These are phyloP conservation scores for Nitzschia palea DNA, from an alignment of 108 stramenopile species.

Conservation along the genomic window DNA sequence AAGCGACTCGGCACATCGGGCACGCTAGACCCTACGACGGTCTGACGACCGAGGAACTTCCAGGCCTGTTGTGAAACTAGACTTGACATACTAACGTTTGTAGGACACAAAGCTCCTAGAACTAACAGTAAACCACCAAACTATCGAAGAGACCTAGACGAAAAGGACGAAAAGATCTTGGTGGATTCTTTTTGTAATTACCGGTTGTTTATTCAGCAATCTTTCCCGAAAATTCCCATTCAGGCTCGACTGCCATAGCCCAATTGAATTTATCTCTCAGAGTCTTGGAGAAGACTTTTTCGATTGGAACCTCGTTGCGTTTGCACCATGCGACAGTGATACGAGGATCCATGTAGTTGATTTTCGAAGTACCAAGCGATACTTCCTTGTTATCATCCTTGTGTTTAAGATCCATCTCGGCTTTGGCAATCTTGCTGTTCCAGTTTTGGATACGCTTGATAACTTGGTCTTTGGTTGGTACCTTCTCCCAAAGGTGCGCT, in stretches of 20 bases:
- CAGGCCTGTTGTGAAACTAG: too few species aligned
- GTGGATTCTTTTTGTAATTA: too few species aligned
- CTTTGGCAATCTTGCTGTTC: conserved; percentile 87
- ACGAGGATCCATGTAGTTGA: conserved; percentile 99
- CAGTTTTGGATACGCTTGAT: conserved; percentile 77
- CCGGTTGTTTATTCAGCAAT: conserved; percentile 53
- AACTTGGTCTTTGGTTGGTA: conserved; percentile 85
- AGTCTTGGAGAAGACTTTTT: conserved; percentile 95
- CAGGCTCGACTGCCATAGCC: conserved; percentile 97
- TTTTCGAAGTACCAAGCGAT: conserved; percentile 91
- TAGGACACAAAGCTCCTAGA: too few species aligned
- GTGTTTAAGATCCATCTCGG: conserved; percentile 94
- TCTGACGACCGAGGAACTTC: too few species aligned
- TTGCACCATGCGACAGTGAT: conserved; percentile 99
- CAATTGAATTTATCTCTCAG: conserved; percentile 98
- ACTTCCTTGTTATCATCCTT: conserved; percentile 99
- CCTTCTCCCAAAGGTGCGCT: conserved; percentile 90
- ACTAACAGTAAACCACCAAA: too few species aligned
- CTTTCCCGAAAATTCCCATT: conserved; percentile 92
- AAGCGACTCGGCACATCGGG: too few species aligned
- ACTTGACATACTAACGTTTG: too few species aligned
- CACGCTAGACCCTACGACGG: too few species aligned
- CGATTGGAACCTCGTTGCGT: conserved; percentile 93
- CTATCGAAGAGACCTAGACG: too few species aligned
- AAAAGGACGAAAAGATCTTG: too few species aligned